These are phyloP conservation scores for Rhodotorula diobovata DNA, from an alignment of 768 basidiomycete genomes.

Conservation along the genomic window DNA sequence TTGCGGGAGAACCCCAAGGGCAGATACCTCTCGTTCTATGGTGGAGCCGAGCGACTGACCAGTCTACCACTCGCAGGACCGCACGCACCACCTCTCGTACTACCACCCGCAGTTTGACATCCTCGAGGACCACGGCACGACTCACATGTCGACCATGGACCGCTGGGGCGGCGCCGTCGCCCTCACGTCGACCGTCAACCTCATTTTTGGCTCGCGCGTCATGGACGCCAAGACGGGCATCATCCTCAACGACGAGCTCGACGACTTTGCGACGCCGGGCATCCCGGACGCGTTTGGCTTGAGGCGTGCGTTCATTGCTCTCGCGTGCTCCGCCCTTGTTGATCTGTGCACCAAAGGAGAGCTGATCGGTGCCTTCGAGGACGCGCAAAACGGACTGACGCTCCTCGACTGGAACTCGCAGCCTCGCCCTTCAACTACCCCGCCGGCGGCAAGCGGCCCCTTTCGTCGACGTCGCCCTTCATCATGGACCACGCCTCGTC, in stretches of 20 bases:
- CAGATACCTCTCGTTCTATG: too few relatives aligned
- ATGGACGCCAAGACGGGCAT: constrained; percentile 82
- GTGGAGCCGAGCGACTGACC: too few relatives aligned
- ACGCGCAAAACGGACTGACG: background rate
- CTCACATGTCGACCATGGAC: constrained; percentile 80
- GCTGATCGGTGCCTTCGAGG: too few relatives aligned
- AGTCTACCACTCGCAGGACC: constrained; percentile 55
- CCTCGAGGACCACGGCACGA: constrained; percentile 83
- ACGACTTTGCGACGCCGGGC: constrained; percentile 82
- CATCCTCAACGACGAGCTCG: constrained; percentile 78
- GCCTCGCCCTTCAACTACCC: constrained; percentile 65
- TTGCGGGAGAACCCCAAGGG: too few relatives aligned
- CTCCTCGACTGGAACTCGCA: background rate
- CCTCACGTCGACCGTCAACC: constrained; percentile 82
- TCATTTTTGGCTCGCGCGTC: constrained; percentile 81
- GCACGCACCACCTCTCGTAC: constrained; percentile 72
- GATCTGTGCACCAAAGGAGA: background rate
- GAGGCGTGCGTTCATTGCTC: constrained; percentile 57
- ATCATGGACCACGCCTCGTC: constrained; percentile 62
- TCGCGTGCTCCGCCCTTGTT: background rate
- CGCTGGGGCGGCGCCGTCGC: constrained; percentile 75
- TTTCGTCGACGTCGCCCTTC: constrained; percentile 76
- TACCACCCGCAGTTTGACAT: constrained; percentile 78
- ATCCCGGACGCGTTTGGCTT: constrained; percentile 77
- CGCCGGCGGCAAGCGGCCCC: constrained; percentile 75